Conservation (phyloP, 306 rosid species). For the Malus asiatica region DNA sequence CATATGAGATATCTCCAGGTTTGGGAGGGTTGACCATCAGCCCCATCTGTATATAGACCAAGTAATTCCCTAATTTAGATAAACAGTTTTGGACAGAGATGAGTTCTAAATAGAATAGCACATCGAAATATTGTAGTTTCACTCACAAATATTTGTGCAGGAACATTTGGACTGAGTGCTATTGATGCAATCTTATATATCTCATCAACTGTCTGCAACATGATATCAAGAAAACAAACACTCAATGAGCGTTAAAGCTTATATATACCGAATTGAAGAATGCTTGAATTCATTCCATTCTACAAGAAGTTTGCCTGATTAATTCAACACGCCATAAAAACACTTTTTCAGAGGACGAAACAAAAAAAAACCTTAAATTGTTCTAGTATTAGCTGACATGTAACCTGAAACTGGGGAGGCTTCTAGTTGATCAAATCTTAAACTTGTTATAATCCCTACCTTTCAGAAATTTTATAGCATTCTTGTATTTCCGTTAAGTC, state of each 20-base stretch:
- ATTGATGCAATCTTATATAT: constrained; percentile 84
- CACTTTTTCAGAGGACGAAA: not conserved
- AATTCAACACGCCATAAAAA: not conserved
- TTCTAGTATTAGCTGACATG: not conserved
- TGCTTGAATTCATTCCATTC: not conserved
- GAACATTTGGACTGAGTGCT: constrained; percentile 96
- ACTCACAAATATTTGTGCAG: constrained; percentile 99
- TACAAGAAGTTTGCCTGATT: not conserved
- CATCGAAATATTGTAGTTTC: constrained; percentile 18
- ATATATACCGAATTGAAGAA: not conserved
- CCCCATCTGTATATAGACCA: constrained; percentile 69
- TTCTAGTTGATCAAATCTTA: not conserved
- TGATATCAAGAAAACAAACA: constrained; percentile 17
- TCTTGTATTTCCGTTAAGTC: not conserved
- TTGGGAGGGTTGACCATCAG: constrained; percentile 86
- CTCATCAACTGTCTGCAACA: constrained; percentile 92
- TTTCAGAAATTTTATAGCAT: constrained; percentile 2
- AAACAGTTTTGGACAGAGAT: constrained; percentile 1
- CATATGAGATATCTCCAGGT: constrained; percentile 95
- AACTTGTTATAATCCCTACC: not conserved
- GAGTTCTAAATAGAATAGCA: constrained; percentile 1
- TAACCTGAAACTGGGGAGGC: not conserved
- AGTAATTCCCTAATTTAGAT: constrained; percentile 11
- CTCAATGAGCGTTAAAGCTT: constrained; percentile 14
- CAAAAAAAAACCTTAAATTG: not conserved